Percentiles rank a stretch among this genome's conserved stretches.
Evolutionary conservation across 257 asterid genomes (phyloP).

Genomic region (Nicotiana knightiana): DNA sequence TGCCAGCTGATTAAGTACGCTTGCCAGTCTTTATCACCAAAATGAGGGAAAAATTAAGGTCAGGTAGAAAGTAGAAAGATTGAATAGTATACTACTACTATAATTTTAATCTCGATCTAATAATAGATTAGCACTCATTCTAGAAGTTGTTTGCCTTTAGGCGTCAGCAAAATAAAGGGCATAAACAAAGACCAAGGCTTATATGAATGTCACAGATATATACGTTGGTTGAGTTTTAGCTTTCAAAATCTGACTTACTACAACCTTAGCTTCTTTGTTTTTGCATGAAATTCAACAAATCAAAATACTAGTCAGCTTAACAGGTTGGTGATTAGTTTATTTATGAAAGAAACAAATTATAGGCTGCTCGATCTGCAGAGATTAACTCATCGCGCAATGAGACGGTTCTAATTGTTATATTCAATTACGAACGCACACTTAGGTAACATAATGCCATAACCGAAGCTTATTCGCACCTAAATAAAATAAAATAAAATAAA

Average conservation of each 20-base stretch:
- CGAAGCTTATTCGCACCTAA: no score
- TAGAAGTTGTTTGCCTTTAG: not conserved
- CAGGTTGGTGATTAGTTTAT: not conserved
- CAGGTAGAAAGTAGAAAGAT: not conserved
- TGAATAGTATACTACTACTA: not conserved
- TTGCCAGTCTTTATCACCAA: not conserved
- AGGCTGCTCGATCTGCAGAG: no score
- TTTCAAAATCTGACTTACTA: not conserved
- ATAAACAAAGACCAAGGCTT: not conserved
- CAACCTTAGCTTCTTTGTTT: no score
- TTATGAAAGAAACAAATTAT: no score
- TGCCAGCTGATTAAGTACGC: not conserved
- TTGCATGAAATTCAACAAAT: no score
- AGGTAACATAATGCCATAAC: no score
- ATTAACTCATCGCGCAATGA: no score
- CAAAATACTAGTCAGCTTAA: not conserved
- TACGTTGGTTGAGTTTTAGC: not conserved
- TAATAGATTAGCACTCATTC: not conserved
- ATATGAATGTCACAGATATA: not conserved
- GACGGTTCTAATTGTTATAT: no score
- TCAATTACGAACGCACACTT: no score
- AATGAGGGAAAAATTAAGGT: not conserved
- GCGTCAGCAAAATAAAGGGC: not conserved
- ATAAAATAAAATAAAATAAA: no score
- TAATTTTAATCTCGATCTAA: not conserved